Evolutionary conservation across 1,284 basidiomycete species (phyloP).

Genomic region (Fistulina hepatica): DNA sequence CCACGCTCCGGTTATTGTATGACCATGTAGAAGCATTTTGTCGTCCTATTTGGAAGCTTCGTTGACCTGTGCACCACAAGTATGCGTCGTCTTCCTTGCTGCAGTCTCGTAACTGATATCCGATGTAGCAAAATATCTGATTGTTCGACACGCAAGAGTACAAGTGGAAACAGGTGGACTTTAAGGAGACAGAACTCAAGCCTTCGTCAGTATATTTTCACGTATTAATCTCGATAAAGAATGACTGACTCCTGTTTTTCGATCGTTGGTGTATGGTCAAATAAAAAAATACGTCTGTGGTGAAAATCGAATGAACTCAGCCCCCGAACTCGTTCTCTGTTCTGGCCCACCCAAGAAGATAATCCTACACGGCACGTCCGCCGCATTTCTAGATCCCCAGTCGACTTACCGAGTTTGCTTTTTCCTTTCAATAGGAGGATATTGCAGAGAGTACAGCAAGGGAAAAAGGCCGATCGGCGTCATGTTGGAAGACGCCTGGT

Average conservation of each 20-base stretch:
- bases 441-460: constrained; percentile 86
- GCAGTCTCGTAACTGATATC: not conserved
- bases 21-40: constrained; percentile 84
- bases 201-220: constrained; percentile 63
- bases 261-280: not conserved
- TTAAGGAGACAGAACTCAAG: constrained; percentile 54
- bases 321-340: constrained; percentile 85
- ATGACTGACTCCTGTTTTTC: constrained; percentile 4
- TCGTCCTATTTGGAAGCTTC: constrained; percentile 83
- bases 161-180: constrained; percentile 77
- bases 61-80: constrained; percentile 74
- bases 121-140: constrained; percentile 68
- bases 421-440: constrained; percentile 47
- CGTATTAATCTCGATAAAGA: not conserved
- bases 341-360: constrained; percentile 75
- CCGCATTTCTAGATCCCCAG: not conserved
- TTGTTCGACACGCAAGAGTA: constrained; percentile 86
- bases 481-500: constrained; percentile 88
- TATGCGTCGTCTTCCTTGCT: constrained; percentile 22
- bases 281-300: not conserved
- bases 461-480: constrained; percentile 81
- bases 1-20: constrained; percentile 84
- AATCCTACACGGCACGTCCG: constrained; percentile 58
- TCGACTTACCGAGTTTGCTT: not conserved
- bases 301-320: constrained; percentile 29